A percentile compares a stretch with the other conserved stretches of the same genome.
phyloP scores from a whole-genome alignment of 2,329 filamentous ascomycete species.

The Helotiales sp. region DNA sequence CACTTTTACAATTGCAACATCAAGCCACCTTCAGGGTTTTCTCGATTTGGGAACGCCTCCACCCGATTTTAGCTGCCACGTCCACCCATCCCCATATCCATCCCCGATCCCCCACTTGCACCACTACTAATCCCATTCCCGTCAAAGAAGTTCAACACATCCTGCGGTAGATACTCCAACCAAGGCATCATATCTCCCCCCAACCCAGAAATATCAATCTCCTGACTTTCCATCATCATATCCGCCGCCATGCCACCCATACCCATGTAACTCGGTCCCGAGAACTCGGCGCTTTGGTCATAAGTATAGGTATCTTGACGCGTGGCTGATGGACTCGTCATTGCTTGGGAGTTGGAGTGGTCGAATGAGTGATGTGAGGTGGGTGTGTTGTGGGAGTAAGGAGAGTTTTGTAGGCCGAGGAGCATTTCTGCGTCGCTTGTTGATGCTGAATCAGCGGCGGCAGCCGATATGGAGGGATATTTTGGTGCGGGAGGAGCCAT shows the following conservation, averaged over 20 bases:
- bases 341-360: constrained; percentile 1
- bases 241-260: constrained; percentile 35
- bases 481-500: constrained; percentile 36
- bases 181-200: constrained; percentile 72
- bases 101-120: background rate
- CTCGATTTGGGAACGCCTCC: no score
- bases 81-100: background rate
- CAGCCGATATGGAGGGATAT: constrained; percentile 34
- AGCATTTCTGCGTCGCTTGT: constrained; percentile 48
- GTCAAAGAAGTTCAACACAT: constrained; percentile 60
- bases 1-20: no score
- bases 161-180: constrained; percentile 71
- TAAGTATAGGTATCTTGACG: constrained; percentile 21
- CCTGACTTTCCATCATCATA: constrained; percentile 75
- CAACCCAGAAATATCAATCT: constrained; percentile 71
- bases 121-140: background rate
- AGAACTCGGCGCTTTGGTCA: constrained; percentile 14
- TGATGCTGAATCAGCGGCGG: constrained; percentile 36
- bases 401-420: constrained; percentile 47
- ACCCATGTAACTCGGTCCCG: constrained; percentile 21
- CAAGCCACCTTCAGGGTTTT: no score
- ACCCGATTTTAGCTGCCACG: background rate
- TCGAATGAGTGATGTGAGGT: constrained; percentile 13
- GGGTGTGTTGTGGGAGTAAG: constrained; percentile 26
- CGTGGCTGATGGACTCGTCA: constrained; percentile 13